Percentiles rank a stretch among this genome's conserved stretches.
phyloP scores from a whole-genome alignment of 768 basidiomycete species.

The Heimioporus sp. region DNA sequence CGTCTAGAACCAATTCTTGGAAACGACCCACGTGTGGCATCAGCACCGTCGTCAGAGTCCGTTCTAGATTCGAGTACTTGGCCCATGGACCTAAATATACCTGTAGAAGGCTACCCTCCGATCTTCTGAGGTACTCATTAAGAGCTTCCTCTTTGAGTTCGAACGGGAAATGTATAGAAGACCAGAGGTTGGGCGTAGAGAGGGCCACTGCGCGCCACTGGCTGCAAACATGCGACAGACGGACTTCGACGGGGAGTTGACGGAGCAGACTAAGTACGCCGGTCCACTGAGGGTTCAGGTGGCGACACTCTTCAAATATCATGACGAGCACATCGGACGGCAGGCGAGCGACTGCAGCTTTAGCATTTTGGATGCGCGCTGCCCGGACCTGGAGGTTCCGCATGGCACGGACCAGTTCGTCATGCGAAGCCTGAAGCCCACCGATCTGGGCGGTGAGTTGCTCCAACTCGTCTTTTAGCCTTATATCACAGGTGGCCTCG shows the following conservation, averaged over 20 bases:
- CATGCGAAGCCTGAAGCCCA: constrained; percentile 28
- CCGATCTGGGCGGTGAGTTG: constrained; percentile 25
- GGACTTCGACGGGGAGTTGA: constrained; percentile 32
- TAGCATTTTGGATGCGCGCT: constrained; percentile 31
- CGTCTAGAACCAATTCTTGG: constrained; percentile 28
- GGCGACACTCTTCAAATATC: constrained; percentile 31
- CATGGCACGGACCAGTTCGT: constrained; percentile 25
- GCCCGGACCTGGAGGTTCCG: constrained; percentile 28
- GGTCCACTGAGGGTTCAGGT: constrained; percentile 30
- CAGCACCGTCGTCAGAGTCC: constrained; percentile 20
- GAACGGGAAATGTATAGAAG: constrained; percentile 31
- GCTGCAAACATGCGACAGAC: constrained; percentile 33
- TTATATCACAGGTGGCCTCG: constrained; percentile 5
- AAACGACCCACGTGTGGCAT: constrained; percentile 31
- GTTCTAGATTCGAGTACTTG: constrained; percentile 28
- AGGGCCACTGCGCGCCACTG: constrained; percentile 37
- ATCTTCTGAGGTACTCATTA: constrained; percentile 33
- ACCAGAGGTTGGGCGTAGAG: constrained; percentile 34
- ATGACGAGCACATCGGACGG: constrained; percentile 31
- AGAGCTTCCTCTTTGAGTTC: constrained; percentile 29
- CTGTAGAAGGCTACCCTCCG: constrained; percentile 28
- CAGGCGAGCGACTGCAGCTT: constrained; percentile 28
- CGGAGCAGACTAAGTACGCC: constrained; percentile 32
- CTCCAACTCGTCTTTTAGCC: constrained; percentile 23
- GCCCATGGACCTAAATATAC: constrained; percentile 34